Evolutionary conservation across 2,329 filamentous ascomycete species (phyloP).

Genomic region (Furcasterigmium sp.): DNA sequence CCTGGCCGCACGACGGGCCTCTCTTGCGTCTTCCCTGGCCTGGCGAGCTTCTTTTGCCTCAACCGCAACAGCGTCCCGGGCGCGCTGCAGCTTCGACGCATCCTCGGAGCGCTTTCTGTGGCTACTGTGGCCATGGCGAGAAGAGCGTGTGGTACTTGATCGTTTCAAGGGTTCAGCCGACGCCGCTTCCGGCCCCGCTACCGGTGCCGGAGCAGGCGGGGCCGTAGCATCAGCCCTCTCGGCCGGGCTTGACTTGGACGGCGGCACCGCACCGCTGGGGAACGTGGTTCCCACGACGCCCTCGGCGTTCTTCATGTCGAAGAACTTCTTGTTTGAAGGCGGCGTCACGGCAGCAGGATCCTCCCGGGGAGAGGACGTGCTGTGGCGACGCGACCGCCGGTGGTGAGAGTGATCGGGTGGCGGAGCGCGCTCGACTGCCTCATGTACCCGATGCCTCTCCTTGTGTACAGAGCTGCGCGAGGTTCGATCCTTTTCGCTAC

Average conservation of each 20-base stretch:
- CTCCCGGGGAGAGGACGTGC: slow-evolving; percentile 27
- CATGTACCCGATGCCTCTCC: slow-evolving; percentile 28
- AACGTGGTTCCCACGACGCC: slow-evolving; percentile 20
- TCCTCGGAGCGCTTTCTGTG: slow-evolving; percentile 22
- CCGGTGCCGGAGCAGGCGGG: background rate
- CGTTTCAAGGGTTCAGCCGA: slow-evolving; percentile 19
- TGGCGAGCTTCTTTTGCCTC: slow-evolving; percentile 12
- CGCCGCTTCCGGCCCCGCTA: slow-evolving; percentile 15
- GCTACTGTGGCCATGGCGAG: slow-evolving; percentile 9
- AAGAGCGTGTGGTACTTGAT: slow-evolving; percentile 21
- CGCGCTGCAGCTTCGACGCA: slow-evolving; percentile 17
- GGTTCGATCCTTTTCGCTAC: slow-evolving; percentile 6
- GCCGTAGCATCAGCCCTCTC: background rate
- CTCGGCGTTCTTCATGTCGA: slow-evolving; percentile 32
- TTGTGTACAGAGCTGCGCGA: slow-evolving; percentile 2
- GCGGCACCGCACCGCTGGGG: slow-evolving; percentile 3
- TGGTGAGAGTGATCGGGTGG: slow-evolving; percentile 22
- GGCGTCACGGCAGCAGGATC: slow-evolving; percentile 17
- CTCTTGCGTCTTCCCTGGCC: slow-evolving; percentile 24
- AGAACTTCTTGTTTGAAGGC: slow-evolving; percentile 32
- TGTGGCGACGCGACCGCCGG: slow-evolving; percentile 34
- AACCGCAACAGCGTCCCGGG: slow-evolving; percentile 15
- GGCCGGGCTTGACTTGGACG: slow-evolving; percentile 11
- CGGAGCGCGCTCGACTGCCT: slow-evolving; percentile 8
- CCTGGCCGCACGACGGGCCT: slow-evolving; percentile 17